Evolutionary conservation across 208 protist species (phyloP).

Genomic region (Leishmania aethiopica): DNA sequence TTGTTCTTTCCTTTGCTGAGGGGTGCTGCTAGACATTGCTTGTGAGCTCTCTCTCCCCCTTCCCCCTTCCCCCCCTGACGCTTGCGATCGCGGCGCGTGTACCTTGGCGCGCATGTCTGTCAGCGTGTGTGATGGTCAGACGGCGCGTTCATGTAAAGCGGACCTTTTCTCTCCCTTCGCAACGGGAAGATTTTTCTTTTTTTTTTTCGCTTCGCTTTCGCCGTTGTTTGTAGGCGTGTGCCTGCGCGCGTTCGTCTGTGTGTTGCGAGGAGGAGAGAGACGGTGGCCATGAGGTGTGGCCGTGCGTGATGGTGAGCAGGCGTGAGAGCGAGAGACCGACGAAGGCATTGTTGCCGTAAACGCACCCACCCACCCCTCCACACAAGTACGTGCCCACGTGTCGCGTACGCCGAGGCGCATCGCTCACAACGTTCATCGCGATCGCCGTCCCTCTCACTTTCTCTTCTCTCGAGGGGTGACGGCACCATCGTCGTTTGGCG

Average conservation of each 20-base stretch:
- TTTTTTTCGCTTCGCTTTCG: background rate
- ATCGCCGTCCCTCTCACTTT: background rate
- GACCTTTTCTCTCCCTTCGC: background rate
- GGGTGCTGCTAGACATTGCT: no score
- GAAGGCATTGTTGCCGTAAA: background rate
- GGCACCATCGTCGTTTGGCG: background rate
- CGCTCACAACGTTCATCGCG: background rate
- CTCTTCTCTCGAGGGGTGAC: background rate
- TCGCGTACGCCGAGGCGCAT: background rate
- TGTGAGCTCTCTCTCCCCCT: background rate
- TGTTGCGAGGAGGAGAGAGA: background rate
- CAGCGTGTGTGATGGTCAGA: background rate
- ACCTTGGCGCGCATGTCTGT: background rate
- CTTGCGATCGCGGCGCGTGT: background rate
- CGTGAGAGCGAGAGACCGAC: conserved; percentile 2
- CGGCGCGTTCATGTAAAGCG: conserved; percentile 1
- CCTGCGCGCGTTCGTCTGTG: background rate
- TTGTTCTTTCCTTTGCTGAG: background rate
- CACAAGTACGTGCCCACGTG: background rate
- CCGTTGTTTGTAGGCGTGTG: background rate
- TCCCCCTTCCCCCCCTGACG: background rate
- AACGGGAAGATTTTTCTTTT: background rate
- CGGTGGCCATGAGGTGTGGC: background rate
- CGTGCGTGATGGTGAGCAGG: background rate
- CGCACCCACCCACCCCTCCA: background rate